Evolutionary conservation across 2,329 filamentous ascomycete genomes (phyloP).

Genomic region (Colletotrichum nymphaeae): DNA sequence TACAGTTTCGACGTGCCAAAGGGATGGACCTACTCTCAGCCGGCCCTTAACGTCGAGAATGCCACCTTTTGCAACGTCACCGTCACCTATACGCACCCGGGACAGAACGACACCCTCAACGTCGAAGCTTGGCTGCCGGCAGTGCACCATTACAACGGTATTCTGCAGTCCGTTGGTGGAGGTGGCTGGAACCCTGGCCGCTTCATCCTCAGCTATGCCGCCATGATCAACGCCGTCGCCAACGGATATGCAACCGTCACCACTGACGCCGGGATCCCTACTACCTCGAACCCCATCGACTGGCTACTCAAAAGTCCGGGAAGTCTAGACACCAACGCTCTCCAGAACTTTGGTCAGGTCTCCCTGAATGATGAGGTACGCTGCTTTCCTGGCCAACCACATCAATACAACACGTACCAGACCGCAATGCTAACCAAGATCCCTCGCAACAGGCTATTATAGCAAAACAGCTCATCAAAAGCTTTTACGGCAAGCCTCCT

Average conservation of each 20-base stretch:
- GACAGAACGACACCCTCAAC: constrained; percentile 37
- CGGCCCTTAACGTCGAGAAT: neutral
- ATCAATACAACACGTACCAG: no score
- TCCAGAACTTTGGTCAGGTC: constrained; percentile 48
- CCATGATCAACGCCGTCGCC: constrained; percentile 36
- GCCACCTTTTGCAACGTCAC: constrained; percentile 41
- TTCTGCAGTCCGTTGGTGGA: constrained; percentile 44
- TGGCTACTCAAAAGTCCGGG: constrained; percentile 34
- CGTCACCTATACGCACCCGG: constrained; percentile 40
- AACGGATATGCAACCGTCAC: constrained; percentile 37
- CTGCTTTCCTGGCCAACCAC: constrained; percentile 24
- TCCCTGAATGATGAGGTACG: constrained; percentile 53
- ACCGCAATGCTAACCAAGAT: no score
- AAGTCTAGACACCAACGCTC: constrained; percentile 20
- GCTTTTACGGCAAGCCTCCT: no score
- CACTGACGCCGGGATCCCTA: constrained; percentile 36
- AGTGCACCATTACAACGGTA: constrained; percentile 44
- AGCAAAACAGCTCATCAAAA: no score
- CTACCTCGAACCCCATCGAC: neutral
- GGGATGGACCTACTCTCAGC: no score
- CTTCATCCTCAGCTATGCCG: neutral
- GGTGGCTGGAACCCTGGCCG: constrained; percentile 43
- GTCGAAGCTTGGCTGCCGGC: constrained; percentile 41
- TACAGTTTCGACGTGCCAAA: no score
- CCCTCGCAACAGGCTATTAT: no score